Base-by-base conservation (phyloP, 306 rosid genomes). In the Arachis stenosperma region DNA sequence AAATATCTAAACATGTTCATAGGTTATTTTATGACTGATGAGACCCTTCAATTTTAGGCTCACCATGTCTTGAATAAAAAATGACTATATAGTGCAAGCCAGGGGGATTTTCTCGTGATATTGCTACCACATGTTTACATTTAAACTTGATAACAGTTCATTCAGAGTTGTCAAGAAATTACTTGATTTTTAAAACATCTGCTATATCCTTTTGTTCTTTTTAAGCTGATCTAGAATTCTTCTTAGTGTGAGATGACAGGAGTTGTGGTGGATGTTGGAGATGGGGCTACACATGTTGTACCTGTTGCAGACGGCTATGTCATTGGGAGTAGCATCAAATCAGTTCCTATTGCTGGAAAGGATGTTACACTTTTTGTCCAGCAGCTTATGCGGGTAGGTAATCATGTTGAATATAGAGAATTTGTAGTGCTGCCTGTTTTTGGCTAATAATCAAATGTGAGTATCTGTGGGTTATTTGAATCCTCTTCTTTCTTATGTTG, bases 231-330 rank as follows among this genome's bases (percentile, higher is more conserved):
- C 51, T 74, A 76, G 74, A 69, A 33, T 84, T 85, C 65, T 83
- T 83, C 78, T 74, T 81, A 95, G 99, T 91, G 99, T 78, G 98
- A 95, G 98, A 95, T 95, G 99, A 95, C 99, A 84, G 99, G 99
- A 81, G 98, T 95, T 74, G 99, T 95, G 36, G 97, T 95, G 65
- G 99, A 95, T 82, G 67, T 91, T 51, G 99, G 99, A 84, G 99
- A 95, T 65, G 99, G 99, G 71, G 90, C 98, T 55, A 78, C 97
- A 36, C 98, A 88, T 84, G 86, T 95, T 77, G 99, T 95, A 64
- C 99, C 99, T 52, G 98, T 95, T 79, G 99, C 99, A 13, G 99
- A 95, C 79, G 99, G 98, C 76, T 95, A 91, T 81, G 99, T 95
- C 54, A 95, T 95, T 75, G 99, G 99, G 70, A 88, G 98, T 79